Evolutionary conservation across 371 early-diverging fungal genomes (phyloP), one percentile per base, ranked within the genome.

Genomic region (Mucor velutinosus): DNA sequence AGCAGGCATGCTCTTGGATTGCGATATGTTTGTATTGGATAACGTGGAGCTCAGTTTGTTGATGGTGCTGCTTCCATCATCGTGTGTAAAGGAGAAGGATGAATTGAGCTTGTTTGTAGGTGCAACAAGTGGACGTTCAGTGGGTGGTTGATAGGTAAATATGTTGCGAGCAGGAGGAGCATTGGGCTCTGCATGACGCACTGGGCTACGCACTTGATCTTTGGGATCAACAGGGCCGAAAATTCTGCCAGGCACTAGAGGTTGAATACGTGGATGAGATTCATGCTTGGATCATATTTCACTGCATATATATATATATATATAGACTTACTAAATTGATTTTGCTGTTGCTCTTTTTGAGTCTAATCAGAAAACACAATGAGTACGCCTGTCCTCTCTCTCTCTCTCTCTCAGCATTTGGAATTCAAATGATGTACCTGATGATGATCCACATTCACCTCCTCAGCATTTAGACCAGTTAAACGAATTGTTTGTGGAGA

Each of bases 181-280:
- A 14, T 66, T 71, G 19, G 76, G 65, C 25, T 74, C 75, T 17
- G 70, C 47, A n/a, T 63, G 68, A 23, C 72, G 69, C 5, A 69
- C 63, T 8, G 80, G 61, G 4, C 61, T 73, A 25, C 57, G 29
- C 10, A 76, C 76, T 56, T 79, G 74, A 67, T 79, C 76, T 69
- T 78, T 75, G n/a, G 78, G 75, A 39, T 75, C 68, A 11, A 78
- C 75, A 33, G 76, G 75, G 8, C 82, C 80, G 70, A 82, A 82
- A 2, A 77, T 63, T 35, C 78, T 70, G 7, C 80, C 78, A 37
- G 71, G 71, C 27, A 68, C 82, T 82, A 60, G 2, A 60, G 11
- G 0, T 12, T 7, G 27, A 35, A 23, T n/a, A n/a, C n/a, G 39
- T 30, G 21, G 27, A 41, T 25, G 7, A 58, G 19, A 21, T 39